A percentile compares a stretch with the other conserved stretches of the same genome.
These are phyloP conservation scores for Penicillium griseofulvum DNA, from an alignment of 2,329 filamentous ascomycete species.

Conservation along the genomic window DNA sequence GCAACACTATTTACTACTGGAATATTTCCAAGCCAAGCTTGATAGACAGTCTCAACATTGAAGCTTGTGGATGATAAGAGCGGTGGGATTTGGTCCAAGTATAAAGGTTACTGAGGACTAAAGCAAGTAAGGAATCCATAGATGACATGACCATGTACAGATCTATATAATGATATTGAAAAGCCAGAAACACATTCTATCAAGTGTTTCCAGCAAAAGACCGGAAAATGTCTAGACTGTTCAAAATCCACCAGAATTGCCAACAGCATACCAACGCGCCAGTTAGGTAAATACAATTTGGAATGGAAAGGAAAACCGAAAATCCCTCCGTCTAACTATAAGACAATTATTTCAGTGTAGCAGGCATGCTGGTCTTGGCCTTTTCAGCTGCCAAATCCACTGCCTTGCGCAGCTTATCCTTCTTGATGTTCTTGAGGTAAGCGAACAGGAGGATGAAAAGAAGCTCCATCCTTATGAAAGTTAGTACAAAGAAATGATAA, in stretches of 20 bases:
- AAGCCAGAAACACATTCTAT: slow-evolving; percentile 1
- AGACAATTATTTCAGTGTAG: slow-evolving; percentile 46
- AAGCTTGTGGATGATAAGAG: too few relatives aligned
- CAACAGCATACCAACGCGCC: slow-evolving; percentile 16
- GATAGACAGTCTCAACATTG: too few relatives aligned
- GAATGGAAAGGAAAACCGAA: slow-evolving; percentile 4
- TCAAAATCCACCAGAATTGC: slow-evolving; percentile 5
- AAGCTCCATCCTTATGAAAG: slow-evolving; percentile 68
- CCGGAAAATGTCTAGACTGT: slow-evolving; percentile 13
- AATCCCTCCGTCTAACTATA: slow-evolving; percentile 9
- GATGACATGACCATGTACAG: slow-evolving; percentile 1
- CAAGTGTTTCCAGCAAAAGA: background rate
- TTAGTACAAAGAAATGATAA: slow-evolving; percentile 9
- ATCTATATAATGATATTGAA: slow-evolving; percentile 1
- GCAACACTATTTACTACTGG: background rate
- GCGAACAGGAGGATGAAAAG: slow-evolving; percentile 82
- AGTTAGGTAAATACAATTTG: slow-evolving; percentile 11
- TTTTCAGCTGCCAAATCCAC: slow-evolving; percentile 63
- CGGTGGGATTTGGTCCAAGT: background rate
- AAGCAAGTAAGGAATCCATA: background rate
- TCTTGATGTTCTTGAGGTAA: slow-evolving; percentile 69
- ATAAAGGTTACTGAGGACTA: background rate
- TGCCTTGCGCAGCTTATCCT: slow-evolving; percentile 67
- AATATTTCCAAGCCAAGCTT: background rate
- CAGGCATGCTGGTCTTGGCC: slow-evolving; percentile 53